A percentile compares a stretch with the other conserved stretches of the same genome.
Conservation (phyloP, 73 alveolate species). For the Effrenium voratum region DNA sequence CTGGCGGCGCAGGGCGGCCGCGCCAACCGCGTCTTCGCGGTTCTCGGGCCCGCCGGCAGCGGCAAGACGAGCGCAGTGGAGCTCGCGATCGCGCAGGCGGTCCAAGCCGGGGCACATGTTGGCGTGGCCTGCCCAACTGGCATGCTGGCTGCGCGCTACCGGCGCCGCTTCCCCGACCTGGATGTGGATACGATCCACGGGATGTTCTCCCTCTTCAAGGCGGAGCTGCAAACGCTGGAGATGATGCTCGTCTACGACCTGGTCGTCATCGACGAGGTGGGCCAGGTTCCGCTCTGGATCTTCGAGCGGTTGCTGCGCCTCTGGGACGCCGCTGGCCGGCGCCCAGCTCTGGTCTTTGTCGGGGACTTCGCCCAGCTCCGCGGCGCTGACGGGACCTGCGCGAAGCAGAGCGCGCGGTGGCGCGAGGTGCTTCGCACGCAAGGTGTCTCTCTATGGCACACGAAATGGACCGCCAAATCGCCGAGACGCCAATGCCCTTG, state of each 20-base stretch:
- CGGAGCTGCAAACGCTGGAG: not conserved
- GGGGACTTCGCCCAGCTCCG: conserved; percentile 53
- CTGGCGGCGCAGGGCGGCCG: not conserved
- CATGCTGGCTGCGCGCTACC: conserved; percentile 11
- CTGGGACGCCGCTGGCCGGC: conserved; percentile 57
- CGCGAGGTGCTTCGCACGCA: not conserved
- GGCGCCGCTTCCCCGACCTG: not conserved
- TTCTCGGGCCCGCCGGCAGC: conserved; percentile 51
- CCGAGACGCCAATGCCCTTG: no score
- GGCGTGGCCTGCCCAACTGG: conserved; percentile 58
- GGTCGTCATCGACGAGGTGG: conserved; percentile 35
- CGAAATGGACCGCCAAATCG: no score
- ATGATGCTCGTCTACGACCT: conserved; percentile 29
- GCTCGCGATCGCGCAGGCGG: not conserved
- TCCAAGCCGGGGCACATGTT: not conserved
- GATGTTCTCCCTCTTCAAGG: not conserved
- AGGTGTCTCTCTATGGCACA: no score
- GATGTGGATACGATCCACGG: conserved; percentile 51
- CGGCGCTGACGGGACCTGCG: not conserved
- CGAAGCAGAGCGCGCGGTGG: conserved; percentile 42
- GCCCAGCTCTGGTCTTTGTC: conserved; percentile 19
- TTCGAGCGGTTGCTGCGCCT: conserved; percentile 32
- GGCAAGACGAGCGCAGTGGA: conserved; percentile 48
- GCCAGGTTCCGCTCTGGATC: not conserved
- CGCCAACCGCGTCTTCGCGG: not conserved